These are phyloP conservation scores for Carex pumila DNA, from an alignment of 176 grass and related monocot genomes.

Conservation along the genomic window DNA sequence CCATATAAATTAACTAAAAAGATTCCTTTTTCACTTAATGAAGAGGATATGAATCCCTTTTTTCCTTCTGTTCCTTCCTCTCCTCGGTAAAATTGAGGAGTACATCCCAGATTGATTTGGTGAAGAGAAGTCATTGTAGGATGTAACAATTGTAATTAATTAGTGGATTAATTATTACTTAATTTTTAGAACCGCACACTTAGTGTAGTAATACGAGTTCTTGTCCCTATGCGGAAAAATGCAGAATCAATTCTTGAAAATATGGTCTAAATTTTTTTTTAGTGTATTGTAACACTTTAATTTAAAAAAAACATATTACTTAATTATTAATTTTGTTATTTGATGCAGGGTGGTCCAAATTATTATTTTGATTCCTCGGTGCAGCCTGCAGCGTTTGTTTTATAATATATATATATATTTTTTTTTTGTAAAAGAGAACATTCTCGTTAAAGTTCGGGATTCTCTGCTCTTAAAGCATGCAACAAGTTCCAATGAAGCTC, in stretches of 20 bases:
- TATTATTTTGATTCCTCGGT: neutral
- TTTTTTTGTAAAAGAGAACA: neutral
- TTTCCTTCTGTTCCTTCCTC: too few species aligned
- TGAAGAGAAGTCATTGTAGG: neutral
- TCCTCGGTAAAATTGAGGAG: too few species aligned
- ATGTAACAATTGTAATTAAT: too few species aligned
- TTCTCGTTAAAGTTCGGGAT: slow-evolving; percentile 5
- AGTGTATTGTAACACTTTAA: neutral
- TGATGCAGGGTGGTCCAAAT: neutral
- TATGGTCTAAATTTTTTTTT: too few species aligned
- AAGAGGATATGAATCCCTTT: too few species aligned
- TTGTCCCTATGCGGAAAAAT: too few species aligned
- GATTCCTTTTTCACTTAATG: too few species aligned
- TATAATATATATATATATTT: neutral
- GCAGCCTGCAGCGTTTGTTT: neutral
- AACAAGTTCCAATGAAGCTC: slow-evolving; percentile 2
- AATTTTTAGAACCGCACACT: too few species aligned
- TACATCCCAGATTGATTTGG: neutral
- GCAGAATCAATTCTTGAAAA: too few species aligned
- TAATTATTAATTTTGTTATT: neutral
- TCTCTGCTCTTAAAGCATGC: neutral
- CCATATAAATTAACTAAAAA: too few species aligned
- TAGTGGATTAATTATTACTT: too few species aligned
- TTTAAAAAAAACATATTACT: neutral
- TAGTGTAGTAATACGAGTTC: too few species aligned